Evolutionary conservation across 495 filamentous ascomycete species (phyloP).

Genomic region (Trichoderma orchidacearum): DNA sequence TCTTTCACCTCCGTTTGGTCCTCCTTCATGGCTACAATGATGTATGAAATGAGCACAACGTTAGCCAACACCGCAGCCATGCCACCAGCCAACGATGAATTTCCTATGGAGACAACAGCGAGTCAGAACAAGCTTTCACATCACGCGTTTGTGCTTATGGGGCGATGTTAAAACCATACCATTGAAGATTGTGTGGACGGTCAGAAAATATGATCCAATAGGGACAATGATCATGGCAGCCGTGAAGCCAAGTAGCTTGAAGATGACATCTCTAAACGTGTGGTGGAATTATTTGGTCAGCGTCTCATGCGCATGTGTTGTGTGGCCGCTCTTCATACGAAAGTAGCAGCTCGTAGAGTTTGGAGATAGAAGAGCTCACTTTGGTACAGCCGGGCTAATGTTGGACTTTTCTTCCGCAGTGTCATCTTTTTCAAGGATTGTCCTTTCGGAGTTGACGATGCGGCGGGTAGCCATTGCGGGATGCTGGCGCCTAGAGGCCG

Average conservation of each 20-base stretch:
- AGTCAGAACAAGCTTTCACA: not conserved
- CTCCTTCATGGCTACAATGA: conserved; percentile 83
- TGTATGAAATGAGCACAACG: conserved; percentile 77
- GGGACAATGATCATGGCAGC: conserved; percentile 79
- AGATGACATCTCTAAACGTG: conserved; percentile 59
- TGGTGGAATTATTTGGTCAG: conserved; percentile 4
- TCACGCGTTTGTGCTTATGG: not conserved
- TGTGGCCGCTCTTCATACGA: no score
- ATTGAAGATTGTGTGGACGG: conserved; percentile 59
- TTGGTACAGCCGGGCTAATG: conserved; percentile 56
- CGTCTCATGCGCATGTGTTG: conserved; percentile 3
- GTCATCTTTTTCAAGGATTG: conserved; percentile 39
- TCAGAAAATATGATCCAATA: conserved; percentile 76
- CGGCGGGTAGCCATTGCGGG: conserved; percentile 44
- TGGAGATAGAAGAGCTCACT: conserved; percentile 34
- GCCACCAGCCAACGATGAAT: conserved; percentile 73
- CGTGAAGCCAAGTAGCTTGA: conserved; percentile 81
- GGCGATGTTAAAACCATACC: conserved; percentile 35
- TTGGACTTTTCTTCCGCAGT: conserved; percentile 27
- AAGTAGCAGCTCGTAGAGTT: no score
- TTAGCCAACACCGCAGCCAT: conserved; percentile 83
- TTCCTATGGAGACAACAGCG: conserved; percentile 39
- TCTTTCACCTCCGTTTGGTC: conserved; percentile 55
- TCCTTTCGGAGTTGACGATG: conserved; percentile 39
- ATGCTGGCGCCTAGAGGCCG: not conserved